phyloP scores from a whole-genome alignment of 140 eudicot species.

The Senecio squalidus region DNA sequence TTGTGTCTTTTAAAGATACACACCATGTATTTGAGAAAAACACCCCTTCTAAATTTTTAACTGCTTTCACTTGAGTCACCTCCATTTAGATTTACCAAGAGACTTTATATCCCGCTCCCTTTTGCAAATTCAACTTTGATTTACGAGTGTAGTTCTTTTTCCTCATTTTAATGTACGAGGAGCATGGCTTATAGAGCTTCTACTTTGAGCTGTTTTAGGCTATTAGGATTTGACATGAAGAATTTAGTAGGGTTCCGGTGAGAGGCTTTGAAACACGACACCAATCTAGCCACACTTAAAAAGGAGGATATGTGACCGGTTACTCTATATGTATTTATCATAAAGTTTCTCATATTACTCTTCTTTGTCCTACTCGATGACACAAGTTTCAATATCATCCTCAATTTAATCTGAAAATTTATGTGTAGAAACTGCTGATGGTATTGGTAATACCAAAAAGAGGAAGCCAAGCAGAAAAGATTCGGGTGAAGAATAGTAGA shows the following conservation, averaged over 20 bases:
- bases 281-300: constrained; percentile 58
- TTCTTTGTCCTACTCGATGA: too few relatives aligned
- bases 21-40: neutral
- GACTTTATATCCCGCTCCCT: constrained; percentile 93
- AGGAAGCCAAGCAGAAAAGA: too few relatives aligned
- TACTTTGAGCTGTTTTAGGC: constrained; percentile 38
- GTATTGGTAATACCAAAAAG: too few relatives aligned
- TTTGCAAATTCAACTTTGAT: constrained; percentile 53
- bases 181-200: neutral
- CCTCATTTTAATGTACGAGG: neutral
- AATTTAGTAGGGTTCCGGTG: constrained; percentile 95
- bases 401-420: constrained; percentile 41
- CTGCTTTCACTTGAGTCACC: neutral
- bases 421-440: constrained; percentile 46
- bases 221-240: constrained; percentile 96
- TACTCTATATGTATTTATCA: constrained; percentile 49
- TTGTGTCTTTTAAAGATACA: too few relatives aligned
- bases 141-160: neutral
- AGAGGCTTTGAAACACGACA: constrained; percentile 71
- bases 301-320: constrained; percentile 92
- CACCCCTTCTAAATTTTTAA: neutral
- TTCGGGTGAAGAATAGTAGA: too few relatives aligned
- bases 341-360: too few relatives aligned
- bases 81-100: constrained; percentile 54
- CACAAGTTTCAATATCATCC: neutral